Conservation (phyloP, 1,284 basidiomycete genomes). For the Ceratobasidium sp. region DNA sequence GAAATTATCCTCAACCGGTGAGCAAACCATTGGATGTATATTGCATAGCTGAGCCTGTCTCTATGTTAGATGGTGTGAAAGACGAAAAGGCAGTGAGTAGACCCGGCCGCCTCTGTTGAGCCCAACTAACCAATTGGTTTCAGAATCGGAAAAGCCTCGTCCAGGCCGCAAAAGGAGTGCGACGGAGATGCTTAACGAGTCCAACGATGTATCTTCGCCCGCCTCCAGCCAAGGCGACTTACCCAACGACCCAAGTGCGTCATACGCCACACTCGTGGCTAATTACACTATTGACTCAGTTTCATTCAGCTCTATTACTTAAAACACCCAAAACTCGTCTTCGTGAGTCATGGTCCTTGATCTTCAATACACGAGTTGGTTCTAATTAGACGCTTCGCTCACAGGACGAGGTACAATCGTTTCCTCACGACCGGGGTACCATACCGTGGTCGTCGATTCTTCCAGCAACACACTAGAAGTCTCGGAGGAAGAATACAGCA, state of each 20-base stretch:
- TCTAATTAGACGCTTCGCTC: conserved; percentile 21
- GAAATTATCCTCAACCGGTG: conserved; percentile 46
- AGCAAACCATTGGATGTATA: neutral
- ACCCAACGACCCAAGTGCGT: conserved; percentile 43
- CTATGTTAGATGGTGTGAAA: conserved; percentile 38
- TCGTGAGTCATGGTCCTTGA: conserved; percentile 29
- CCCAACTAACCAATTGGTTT: conserved; percentile 11
- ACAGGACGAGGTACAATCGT: conserved; percentile 40
- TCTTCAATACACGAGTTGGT: neutral
- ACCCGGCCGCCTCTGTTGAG: conserved; percentile 24
- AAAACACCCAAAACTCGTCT: conserved; percentile 44
- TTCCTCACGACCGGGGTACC: conserved; percentile 41
- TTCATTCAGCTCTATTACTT: conserved; percentile 41
- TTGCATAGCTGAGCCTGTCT: conserved; percentile 10
- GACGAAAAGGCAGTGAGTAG: conserved; percentile 46
- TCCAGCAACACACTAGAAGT: conserved; percentile 45
- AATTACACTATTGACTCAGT: conserved; percentile 28
- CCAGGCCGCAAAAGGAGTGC: conserved; percentile 45
- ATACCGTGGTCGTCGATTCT: conserved; percentile 45
- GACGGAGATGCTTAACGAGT: conserved; percentile 41
- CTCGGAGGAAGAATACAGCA: conserved; percentile 42
- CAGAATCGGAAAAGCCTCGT: conserved; percentile 43
- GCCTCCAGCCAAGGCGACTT: conserved; percentile 42
- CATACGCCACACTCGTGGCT: conserved; percentile 17
- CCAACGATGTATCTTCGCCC: conserved; percentile 39